Evolutionary conservation across 2,329 filamentous ascomycete genomes (phyloP), one percentile per base, ranked within the genome.

Genomic region (Venturia pyrina): DNA sequence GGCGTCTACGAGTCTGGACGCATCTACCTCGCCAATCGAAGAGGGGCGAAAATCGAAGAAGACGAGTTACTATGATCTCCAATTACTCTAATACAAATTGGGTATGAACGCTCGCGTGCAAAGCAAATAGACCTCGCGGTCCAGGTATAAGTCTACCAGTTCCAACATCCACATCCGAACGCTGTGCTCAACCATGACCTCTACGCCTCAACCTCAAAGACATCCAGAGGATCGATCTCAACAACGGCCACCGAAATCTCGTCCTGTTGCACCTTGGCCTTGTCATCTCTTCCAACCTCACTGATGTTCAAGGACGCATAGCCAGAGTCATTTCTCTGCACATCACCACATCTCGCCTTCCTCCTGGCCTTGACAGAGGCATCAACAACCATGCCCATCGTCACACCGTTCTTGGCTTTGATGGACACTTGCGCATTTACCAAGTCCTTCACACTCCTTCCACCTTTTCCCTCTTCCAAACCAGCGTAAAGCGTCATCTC

Each of bases 1-100:
- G 90, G 91, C 32, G 88, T 89, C 56, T 96, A 96, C 76, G 92
- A 96, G 75, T 87, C 87, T 69, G 88, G 89, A 11, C 87, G 91
- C 72, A 75, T 81, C 11, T 82, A 78, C 68, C 67, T 82, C 48
- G 80, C 80, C 2, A 72, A 71, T 8, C 71, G 79, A 67, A 72
- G 79, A 67, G 80, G 79, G 3, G 78, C 79, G 40, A 67, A 72
- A 10, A 68, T 79, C 1, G 72, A 78, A 63, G 75, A 61, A 50
- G 65, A 66, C 24, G 65, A 59, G 19, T 41, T 66, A 41, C 40
- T 43, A 19, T 62, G 60, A 62, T n/a, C 32, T 57, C 28, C 21
- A 19, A 19, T 4, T 59, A 37, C 28, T 59, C 15, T 8, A n/a
- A 37, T 10, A 17, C 28, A 59, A 37, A 37, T 34, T n/a, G 32